A percentile compares a stretch with the other conserved stretches of the same genome.
Conservation (phyloP, 768 basidiomycete species). For the Exsudoporus frostii region DNA sequence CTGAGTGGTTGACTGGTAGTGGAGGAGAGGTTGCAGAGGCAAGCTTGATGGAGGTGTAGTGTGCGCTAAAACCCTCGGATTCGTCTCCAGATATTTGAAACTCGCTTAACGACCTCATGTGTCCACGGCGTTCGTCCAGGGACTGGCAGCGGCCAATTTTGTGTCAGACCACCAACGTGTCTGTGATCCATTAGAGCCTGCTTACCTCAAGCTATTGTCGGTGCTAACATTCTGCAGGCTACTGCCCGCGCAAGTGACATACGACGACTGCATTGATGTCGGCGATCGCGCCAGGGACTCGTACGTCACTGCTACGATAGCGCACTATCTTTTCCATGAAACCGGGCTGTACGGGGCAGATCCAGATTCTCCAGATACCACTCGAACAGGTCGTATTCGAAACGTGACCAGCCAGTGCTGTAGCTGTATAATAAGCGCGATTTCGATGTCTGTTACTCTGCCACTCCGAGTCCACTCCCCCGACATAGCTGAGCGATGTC, state of each 20-base stretch:
- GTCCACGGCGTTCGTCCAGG: slow-evolving; percentile 1
- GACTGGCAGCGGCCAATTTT: slow-evolving; percentile 9
- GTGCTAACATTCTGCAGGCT: not conserved
- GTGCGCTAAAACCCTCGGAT: slow-evolving; percentile 18
- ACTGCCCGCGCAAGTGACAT: slow-evolving; percentile 4
- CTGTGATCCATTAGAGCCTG: not conserved
- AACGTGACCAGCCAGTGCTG: slow-evolving; percentile 22
- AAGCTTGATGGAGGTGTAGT: slow-evolving; percentile 9
- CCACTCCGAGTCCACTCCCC: slow-evolving; percentile 2
- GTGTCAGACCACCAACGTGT: slow-evolving; percentile 19
- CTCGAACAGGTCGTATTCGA: slow-evolving; percentile 18
- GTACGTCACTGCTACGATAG: slow-evolving; percentile 17
- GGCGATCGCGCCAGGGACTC: slow-evolving; percentile 19
- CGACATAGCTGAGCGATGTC: slow-evolving; percentile 23
- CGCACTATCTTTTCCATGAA: slow-evolving; percentile 6
- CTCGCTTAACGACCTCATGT: slow-evolving; percentile 9
- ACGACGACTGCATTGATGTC: slow-evolving; percentile 2
- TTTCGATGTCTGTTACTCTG: no score
- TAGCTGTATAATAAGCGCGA: slow-evolving; percentile 21
- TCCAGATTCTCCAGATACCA: slow-evolving; percentile 9
- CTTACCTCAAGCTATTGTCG: slow-evolving; percentile 3
- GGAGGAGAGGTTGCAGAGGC: not conserved
- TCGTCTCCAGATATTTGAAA: slow-evolving; percentile 18
- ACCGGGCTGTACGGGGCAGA: slow-evolving; percentile 8
- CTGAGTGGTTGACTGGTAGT: not conserved